Evolutionary conservation across 345 rosid genomes (phyloP).

Genomic region (Salix viminalis): DNA sequence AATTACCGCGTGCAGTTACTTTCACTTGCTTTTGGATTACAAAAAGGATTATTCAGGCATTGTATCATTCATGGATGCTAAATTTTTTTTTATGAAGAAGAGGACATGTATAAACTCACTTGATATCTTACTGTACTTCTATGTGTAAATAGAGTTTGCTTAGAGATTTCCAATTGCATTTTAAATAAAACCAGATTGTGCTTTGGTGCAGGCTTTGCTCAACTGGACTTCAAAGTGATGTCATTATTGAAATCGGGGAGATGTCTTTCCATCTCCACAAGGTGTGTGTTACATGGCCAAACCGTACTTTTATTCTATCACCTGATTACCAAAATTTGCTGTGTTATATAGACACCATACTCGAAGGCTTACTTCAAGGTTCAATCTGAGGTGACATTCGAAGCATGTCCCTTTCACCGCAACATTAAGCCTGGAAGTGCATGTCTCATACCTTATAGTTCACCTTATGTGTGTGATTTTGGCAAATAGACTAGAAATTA

Average conservation of each 20-base stretch:
- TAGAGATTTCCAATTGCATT: not conserved
- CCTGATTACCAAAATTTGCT: not conserved
- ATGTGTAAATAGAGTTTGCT: not conserved
- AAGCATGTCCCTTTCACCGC: not conserved
- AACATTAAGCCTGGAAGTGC: not conserved
- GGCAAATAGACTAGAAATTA: not conserved
- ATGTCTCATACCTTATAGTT: not conserved
- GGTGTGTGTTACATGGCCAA: slow-evolving; percentile 32
- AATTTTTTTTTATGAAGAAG: not conserved
- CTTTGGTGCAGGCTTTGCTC: slow-evolving; percentile 52
- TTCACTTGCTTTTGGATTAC: not conserved
- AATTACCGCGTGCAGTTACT: not conserved
- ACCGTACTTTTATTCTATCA: not conserved
- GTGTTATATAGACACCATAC: not conserved
- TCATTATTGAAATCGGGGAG: slow-evolving; percentile 63
- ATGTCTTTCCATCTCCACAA: slow-evolving; percentile 79
- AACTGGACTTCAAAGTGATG: slow-evolving; percentile 77
- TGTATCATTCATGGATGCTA: not conserved
- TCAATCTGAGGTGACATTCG: not conserved
- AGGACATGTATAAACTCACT: not conserved
- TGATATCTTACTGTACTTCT: not conserved
- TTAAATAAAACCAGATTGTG: slow-evolving; percentile 2
- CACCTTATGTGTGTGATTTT: not conserved
- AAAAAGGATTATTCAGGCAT: not conserved
- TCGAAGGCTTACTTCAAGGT: not conserved